These are phyloP conservation scores for Chytriomyces confervae DNA, from an alignment of 192 early-diverging fungal genomes.

Conservation along the genomic window DNA sequence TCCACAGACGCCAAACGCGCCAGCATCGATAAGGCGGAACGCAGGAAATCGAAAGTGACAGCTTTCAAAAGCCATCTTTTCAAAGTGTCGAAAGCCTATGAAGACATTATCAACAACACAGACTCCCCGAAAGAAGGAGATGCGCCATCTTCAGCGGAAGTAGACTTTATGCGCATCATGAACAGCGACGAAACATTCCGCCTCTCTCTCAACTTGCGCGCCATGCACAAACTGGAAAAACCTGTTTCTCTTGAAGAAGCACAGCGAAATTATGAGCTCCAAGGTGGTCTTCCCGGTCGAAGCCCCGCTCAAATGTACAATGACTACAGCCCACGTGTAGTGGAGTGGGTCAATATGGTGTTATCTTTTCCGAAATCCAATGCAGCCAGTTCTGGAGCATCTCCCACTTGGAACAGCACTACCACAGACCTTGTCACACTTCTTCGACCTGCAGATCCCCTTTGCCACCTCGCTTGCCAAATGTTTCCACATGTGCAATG, in stretches of 20 bases:
- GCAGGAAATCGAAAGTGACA: constrained; percentile 36
- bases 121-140: constrained; percentile 21
- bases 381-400: neutral
- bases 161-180: constrained; percentile 56
- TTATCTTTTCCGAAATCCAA: constrained; percentile 7
- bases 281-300: constrained; percentile 24
- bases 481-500: constrained; percentile 57
- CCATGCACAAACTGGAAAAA: constrained; percentile 31
- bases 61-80: constrained; percentile 44
- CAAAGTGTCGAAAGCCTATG: constrained; percentile 47
- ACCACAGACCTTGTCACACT: constrained; percentile 40
- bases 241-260: constrained; percentile 25
- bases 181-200: constrained; percentile 54
- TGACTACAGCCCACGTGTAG: constrained; percentile 51
- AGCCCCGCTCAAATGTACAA: constrained; percentile 43
- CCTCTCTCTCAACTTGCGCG: constrained; percentile 47
- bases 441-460: constrained; percentile 50
- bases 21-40: constrained; percentile 19
- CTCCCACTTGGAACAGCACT: neutral
- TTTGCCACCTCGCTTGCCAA: constrained; percentile 48
- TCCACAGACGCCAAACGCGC: constrained; percentile 2
- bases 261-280: constrained; percentile 27
- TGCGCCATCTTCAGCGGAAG: constrained; percentile 42
- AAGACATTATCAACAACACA: constrained; percentile 44
- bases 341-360: constrained; percentile 46